phyloP scores from a whole-genome alignment of 495 filamentous ascomycete genomes.

The Lepraria neglecta region DNA sequence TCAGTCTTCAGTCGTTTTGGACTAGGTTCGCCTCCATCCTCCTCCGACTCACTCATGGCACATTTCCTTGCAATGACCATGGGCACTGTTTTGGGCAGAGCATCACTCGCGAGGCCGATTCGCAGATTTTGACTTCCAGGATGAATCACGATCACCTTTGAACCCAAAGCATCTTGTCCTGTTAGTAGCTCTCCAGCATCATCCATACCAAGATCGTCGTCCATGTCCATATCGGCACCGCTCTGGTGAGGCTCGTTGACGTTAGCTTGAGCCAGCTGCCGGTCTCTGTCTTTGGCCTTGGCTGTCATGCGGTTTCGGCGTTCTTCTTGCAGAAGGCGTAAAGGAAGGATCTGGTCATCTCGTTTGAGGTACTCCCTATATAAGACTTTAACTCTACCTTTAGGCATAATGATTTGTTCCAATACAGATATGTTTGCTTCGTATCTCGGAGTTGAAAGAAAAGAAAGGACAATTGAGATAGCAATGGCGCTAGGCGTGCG shows the following conservation, averaged over 20 bases:
- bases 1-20: slow-evolving; percentile 81
- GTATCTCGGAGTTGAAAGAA: too few species aligned
- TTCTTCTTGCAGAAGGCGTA: slow-evolving; percentile 79
- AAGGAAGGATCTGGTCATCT: slow-evolving; percentile 89
- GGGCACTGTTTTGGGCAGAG: slow-evolving; percentile 84
- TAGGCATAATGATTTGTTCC: too few species aligned
- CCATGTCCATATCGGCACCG: slow-evolving; percentile 49
- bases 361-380: slow-evolving; percentile 91
- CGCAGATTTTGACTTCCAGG: slow-evolving; percentile 96
- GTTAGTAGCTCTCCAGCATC: slow-evolving; percentile 56
- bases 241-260: slow-evolving; percentile 38
- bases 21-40: slow-evolving; percentile 65
- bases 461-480: neutral
- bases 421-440: neutral
- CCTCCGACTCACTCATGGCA: slow-evolving; percentile 71
- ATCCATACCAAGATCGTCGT: slow-evolving; percentile 58
- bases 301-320: slow-evolving; percentile 69
- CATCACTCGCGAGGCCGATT: slow-evolving; percentile 89
- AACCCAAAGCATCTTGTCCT: slow-evolving; percentile 60
- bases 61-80: slow-evolving; percentile 84
- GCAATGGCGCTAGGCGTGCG: neutral
- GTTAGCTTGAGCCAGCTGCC: slow-evolving; percentile 67
- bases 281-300: slow-evolving; percentile 77
- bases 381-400: neutral
- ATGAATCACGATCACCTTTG: slow-evolving; percentile 92